phyloP scores from a whole-genome alignment of 192 early-diverging fungal species.

The Backusella australiensis region DNA sequence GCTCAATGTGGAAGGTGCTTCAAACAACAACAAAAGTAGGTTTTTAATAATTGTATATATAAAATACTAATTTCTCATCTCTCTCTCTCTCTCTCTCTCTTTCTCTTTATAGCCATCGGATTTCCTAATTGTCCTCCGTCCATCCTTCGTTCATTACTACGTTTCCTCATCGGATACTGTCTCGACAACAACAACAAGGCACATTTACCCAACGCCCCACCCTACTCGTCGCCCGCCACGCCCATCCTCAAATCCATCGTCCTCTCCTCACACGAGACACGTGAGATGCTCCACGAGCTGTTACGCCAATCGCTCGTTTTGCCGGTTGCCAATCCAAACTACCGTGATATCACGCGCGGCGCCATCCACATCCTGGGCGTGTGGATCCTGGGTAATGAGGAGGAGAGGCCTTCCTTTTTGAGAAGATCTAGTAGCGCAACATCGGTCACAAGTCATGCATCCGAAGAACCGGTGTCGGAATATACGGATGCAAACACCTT shows the following conservation, averaged over 20 bases:
- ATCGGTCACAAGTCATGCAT: constrained; percentile 1
- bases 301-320: constrained; percentile 67
- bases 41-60: background rate
- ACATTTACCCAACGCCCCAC: constrained; percentile 20
- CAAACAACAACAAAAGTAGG: constrained; percentile 11
- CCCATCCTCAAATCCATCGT: constrained; percentile 63
- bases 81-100: too few relatives aligned
- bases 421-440: constrained; percentile 29
- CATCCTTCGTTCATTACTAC: constrained; percentile 61
- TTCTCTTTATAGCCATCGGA: constrained; percentile 30
- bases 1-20: constrained; percentile 31
- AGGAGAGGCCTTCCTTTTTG: constrained; percentile 71
- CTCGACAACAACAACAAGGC: constrained; percentile 52
- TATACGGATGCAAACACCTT: constrained; percentile 56
- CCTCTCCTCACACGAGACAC: constrained; percentile 49
- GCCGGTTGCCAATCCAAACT: constrained; percentile 49
- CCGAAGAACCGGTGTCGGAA: background rate
- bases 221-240: constrained; percentile 51
- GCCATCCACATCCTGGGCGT: constrained; percentile 64
- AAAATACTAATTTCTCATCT: background rate
- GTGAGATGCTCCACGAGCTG: constrained; percentile 79
- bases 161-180: constrained; percentile 66
- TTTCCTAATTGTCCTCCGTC: constrained; percentile 68
- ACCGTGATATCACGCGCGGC: constrained; percentile 64
- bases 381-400: constrained; percentile 65